A percentile compares a stretch with the other conserved stretches of the same genome.
Conservation (phyloP, 1,139 yeast species). For the Protomyces gravidus region DNA sequence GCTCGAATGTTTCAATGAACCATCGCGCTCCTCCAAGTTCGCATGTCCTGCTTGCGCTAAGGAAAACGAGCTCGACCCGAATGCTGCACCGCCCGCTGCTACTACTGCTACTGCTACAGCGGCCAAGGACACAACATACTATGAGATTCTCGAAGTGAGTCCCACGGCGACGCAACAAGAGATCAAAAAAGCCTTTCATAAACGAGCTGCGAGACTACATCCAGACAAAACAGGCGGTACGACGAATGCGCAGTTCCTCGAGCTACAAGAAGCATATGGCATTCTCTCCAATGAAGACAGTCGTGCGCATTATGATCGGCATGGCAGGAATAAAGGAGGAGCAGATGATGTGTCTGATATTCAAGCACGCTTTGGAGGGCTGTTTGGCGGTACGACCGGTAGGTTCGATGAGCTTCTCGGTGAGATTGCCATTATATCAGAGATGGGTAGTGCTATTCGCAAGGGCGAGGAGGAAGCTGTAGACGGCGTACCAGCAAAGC, state of each 20-base stretch:
- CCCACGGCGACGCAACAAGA: slow-evolving; percentile 70
- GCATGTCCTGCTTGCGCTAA: slow-evolving; percentile 14
- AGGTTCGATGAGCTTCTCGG: slow-evolving; percentile 75
- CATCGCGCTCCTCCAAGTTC: slow-evolving; percentile 7
- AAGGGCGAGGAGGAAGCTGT: slow-evolving; percentile 44
- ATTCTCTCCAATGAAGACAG: slow-evolving; percentile 69
- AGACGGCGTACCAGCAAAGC: slow-evolving; percentile 56
- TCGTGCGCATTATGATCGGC: slow-evolving; percentile 70
- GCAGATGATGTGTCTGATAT: slow-evolving; percentile 26
- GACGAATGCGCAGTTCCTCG: slow-evolving; percentile 47
- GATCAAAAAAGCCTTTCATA: slow-evolving; percentile 86
- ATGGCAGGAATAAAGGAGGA: slow-evolving; percentile 45
- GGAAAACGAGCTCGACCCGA: slow-evolving; percentile 15
- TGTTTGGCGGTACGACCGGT: slow-evolving; percentile 83
- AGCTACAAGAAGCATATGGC: slow-evolving; percentile 73
- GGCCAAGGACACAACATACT: slow-evolving; percentile 49
- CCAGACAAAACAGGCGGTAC: slow-evolving; percentile 91
- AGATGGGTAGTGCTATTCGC: slow-evolving; percentile 65
- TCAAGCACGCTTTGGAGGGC: slow-evolving; percentile 53
- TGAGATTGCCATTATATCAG: slow-evolving; percentile 72
- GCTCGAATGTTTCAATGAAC: slow-evolving; percentile 18
- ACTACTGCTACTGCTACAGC: not conserved
- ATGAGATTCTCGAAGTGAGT: slow-evolving; percentile 63
- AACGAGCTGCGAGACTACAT: slow-evolving; percentile 78
- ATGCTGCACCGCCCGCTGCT: not conserved